Evolutionary conservation across 2,329 filamentous ascomycete species (phyloP), one percentile per base, ranked within the genome.

Genomic region (Colletotrichum echinochloae): DNA sequence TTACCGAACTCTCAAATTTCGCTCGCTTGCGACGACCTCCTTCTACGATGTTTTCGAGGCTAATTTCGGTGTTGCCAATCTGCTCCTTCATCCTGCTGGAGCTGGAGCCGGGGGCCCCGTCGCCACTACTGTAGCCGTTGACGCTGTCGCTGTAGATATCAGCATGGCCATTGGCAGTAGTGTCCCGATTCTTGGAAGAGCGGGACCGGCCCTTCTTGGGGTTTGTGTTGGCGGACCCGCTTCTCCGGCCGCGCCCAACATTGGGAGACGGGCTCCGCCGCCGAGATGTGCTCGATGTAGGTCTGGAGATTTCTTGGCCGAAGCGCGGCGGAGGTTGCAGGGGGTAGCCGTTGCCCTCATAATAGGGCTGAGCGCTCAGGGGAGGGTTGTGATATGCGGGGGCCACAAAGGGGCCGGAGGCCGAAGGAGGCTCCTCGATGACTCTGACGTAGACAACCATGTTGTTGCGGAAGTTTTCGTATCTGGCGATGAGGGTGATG

Each of bases 21-120:
- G 95, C 94, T 78, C 94, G 90, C 86, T 98, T 98, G 79, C 96
- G 91, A 81, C 96, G 92, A 75, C 95, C 95, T 78, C 97, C 96
- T 82, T 98, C 95, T 72, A 99, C 93, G 81, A 99, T 98, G 80
- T 99, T 99, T 76, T 98, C 95, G 75, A 98, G 90, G 80, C 95
- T 98, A 78, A 99, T 99, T 76, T 99, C 96, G 20, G 96, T 97
- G 79, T 94, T 98, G 59, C 94, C 94, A 77, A 97, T 89, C 74
- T 94, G 92, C 77, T 98, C 95, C 81, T 93, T 94, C 76, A 88
- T 89, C 80, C 92, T 92, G 77, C 92, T 91, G 70, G 92, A 92
- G 74, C 92, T 87, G 65, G 94, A 95, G 74, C 90, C 92, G 72
- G 92, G 89, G 35, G 91, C 93, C 72, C 91, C 92, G 74, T 97